These are phyloP conservation scores for Daedaleopsis sinensis DNA, from an alignment of 768 basidiomycete genomes.

Conservation along the genomic window DNA sequence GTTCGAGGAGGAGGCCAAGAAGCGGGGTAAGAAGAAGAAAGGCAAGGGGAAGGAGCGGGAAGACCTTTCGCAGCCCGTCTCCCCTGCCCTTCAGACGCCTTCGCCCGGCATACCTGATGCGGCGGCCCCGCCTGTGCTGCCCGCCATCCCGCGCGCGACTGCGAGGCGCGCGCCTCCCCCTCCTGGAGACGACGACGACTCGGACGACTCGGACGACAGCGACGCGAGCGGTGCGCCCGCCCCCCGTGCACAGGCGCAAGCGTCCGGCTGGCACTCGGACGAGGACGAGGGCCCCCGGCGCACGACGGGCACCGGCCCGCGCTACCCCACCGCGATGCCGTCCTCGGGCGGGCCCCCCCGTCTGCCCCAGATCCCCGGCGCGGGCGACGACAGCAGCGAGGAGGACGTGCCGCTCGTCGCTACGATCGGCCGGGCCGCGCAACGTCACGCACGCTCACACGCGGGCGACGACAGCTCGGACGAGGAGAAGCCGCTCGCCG, in stretches of 20 bases:
- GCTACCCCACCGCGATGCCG: slow-evolving; percentile 42
- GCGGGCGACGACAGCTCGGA: slow-evolving; percentile 45
- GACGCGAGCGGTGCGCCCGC: slow-evolving; percentile 44
- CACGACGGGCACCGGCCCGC: slow-evolving; percentile 60
- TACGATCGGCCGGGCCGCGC: slow-evolving; percentile 57
- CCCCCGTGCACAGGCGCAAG: not conserved
- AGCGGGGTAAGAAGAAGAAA: slow-evolving; percentile 46
- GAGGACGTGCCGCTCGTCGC: slow-evolving; percentile 80
- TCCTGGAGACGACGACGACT: slow-evolving; percentile 37
- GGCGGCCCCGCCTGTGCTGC: slow-evolving; percentile 33
- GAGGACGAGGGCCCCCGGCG: slow-evolving; percentile 61
- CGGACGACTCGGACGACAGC: slow-evolving; percentile 55
- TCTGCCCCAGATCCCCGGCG: slow-evolving; percentile 20
- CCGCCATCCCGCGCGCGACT: slow-evolving; percentile 39
- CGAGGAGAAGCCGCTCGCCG: slow-evolving; percentile 73
- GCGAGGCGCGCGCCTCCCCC: slow-evolving; percentile 34
- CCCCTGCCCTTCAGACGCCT: slow-evolving; percentile 10
- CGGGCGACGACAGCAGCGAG: slow-evolving; percentile 58
- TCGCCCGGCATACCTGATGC: slow-evolving; percentile 9
- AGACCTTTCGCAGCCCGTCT: slow-evolving; percentile 16
- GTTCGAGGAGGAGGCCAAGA: slow-evolving; percentile 46
- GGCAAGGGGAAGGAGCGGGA: slow-evolving; percentile 51
- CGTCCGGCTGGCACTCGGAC: slow-evolving; percentile 56
- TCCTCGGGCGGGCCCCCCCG: slow-evolving; percentile 8
- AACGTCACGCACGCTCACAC: slow-evolving; percentile 42